Evolutionary conservation across 176 grass and related monocot species (phyloP).

Genomic region (Paspalum notatum): DNA sequence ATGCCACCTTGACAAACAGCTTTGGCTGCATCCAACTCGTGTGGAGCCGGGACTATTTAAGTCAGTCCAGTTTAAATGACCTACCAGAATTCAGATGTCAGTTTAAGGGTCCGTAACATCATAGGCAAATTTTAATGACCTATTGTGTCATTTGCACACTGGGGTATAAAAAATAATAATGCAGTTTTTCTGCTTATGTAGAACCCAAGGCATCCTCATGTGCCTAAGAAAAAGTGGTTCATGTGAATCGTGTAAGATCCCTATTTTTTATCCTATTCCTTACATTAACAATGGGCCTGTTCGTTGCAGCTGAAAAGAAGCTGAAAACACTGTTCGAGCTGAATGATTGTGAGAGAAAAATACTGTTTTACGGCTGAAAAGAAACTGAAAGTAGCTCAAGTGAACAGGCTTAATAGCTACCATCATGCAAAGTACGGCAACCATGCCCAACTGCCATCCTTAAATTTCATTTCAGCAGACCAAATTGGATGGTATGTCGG

Average conservation of each 20-base stretch:
- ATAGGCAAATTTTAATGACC: conserved; percentile 6
- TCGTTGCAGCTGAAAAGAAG: too few relatives aligned
- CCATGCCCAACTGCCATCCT: background rate
- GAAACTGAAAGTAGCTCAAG: too few relatives aligned
- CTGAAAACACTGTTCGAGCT: too few relatives aligned
- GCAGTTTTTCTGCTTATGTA: conserved; percentile 3
- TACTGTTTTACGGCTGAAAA: too few relatives aligned
- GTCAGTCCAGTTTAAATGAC: conserved; percentile 27
- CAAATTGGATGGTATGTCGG: background rate
- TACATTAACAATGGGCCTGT: background rate
- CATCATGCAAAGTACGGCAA: background rate
- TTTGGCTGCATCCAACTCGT: conserved; percentile 20
- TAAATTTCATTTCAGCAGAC: background rate
- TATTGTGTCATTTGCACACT: background rate
- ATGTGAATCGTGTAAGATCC: conserved; percentile 16
- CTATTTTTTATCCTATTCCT: background rate
- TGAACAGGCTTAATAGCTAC: too few relatives aligned
- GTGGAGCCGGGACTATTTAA: conserved; percentile 34
- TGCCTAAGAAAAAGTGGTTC: conserved; percentile 32
- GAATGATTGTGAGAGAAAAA: too few relatives aligned
- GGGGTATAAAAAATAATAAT: background rate
- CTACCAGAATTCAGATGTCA: conserved; percentile 27
- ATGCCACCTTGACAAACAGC: conserved; percentile 38
- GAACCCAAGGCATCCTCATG: conserved; percentile 35
- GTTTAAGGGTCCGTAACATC: background rate